These are phyloP conservation scores for Neopestalotiopsis rosae DNA, from an alignment of 2,329 filamentous ascomycete species.

Conservation along the genomic window DNA sequence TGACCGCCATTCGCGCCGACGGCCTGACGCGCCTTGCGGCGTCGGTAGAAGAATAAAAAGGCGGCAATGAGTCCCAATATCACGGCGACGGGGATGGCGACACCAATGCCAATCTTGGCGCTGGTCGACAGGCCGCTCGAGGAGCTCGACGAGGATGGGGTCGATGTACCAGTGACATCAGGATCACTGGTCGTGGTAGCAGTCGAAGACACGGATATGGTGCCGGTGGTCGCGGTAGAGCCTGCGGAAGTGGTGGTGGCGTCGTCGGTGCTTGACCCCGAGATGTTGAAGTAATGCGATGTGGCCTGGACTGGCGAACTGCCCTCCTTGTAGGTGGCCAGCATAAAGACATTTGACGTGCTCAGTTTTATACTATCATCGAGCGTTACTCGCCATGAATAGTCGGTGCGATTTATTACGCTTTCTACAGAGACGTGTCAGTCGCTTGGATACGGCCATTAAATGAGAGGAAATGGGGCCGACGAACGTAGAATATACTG, in stretches of 20 bases:
- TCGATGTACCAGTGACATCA: neutral
- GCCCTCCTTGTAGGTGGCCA: neutral
- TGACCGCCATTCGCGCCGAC: neutral
- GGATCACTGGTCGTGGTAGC: neutral
- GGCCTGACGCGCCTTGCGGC: neutral
- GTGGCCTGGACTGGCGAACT: neutral
- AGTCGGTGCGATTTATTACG: constrained; percentile 3
- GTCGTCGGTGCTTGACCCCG: neutral
- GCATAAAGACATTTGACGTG: neutral
- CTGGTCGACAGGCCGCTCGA: neutral
- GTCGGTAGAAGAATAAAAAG: neutral
- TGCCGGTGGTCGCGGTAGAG: neutral
- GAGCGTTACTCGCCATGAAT: neutral
- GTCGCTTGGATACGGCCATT: neutral
- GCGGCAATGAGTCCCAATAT: neutral
- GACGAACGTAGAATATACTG: neutral
- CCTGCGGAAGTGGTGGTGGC: neutral
- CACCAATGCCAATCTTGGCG: neutral
- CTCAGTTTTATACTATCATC: neutral
- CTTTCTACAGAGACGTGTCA: neutral
- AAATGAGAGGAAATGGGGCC: neutral
- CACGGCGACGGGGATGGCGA: neutral
- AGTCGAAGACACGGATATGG: neutral
- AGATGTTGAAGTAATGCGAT: constrained; percentile 7
- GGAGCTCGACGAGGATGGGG: neutral